phyloP scores from a whole-genome alignment of 345 rosid species.

The Hypericum perforatum region DNA sequence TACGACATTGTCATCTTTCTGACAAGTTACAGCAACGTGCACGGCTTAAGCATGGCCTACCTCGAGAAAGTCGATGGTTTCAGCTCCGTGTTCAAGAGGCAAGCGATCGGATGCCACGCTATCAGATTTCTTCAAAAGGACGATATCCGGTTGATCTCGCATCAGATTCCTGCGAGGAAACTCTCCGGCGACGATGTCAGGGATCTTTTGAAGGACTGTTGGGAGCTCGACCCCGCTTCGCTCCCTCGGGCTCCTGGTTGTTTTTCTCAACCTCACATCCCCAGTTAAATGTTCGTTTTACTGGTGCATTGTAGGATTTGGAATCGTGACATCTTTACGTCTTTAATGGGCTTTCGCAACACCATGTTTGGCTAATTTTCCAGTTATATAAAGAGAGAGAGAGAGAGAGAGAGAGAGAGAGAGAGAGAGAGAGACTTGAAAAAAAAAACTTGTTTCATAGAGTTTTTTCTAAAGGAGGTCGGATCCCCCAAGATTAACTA shows the following conservation, averaged over 20 bases:
- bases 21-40: conserved; percentile 53
- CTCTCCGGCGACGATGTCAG: conserved; percentile 37
- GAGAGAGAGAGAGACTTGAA: no score
- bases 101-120: conserved; percentile 53
- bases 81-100: conserved; percentile 55
- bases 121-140: conserved; percentile 53
- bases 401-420: no score
- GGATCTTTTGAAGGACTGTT: conserved; percentile 42
- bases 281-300: no score
- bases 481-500: no score
- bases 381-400: no score
- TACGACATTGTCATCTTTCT: conserved; percentile 49
- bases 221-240: conserved; percentile 83
- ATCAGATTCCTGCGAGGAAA: conserved; percentile 83
- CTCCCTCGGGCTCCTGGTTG: conserved; percentile 43
- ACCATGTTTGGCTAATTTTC: no score
- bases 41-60: conserved; percentile 70
- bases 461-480: no score
- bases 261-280: no score
- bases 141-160: conserved; percentile 47
- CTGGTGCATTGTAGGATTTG: no score
- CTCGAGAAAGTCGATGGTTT: conserved; percentile 71
- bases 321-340: no score
- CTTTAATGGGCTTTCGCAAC: no score
- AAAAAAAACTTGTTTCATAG: no score